Evolutionary conservation across 169 alveolate species (phyloP), one percentile per base, ranked within the genome.

Genomic region (Eimeria tenella): DNA sequence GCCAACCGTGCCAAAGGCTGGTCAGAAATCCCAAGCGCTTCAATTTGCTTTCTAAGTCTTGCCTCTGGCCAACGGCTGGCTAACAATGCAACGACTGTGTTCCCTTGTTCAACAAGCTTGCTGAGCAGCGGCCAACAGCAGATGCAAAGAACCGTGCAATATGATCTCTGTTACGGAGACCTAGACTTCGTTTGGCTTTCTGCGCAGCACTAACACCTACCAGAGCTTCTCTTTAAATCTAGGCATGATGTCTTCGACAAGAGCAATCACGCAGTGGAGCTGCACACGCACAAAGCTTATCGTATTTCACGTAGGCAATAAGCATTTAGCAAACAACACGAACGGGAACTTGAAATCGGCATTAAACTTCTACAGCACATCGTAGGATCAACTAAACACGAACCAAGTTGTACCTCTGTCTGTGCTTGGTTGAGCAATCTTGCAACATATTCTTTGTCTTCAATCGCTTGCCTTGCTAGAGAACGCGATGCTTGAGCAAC

Each of bases 11-110:
- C 79, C 79, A 84, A n/a, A 10, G 92, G 92, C 92, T 84, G 92
- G n/a, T 84, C 81, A 25, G 71, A 68, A 17, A 84, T 62, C 63
- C 81, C 92, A 19, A 84, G 92, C 6, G 75, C 92, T 42, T 84
- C 92, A 55, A 84, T 49, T 5, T 84, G 92, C 42, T 84, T 58
- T 50, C 92, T 60, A 60, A 84, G 31, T 49, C 63, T 49, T 19
- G 92, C 92, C 49, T 84, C 92, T 60, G 92, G 92, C 92, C 92
- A 84, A 25, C 75, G 75, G 79, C 81, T 5, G 60, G 92, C 92
- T 49, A 84, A 79, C 81, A 84, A 84, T 11, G 92, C 92, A 84
- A 84, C 92, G 31, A 84, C 13, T 60, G 92, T 63, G 65, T 84
- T 84, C 23, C 92, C 92, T 42, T 84, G 92, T 63, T 60, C 92